These are phyloP conservation scores for Gentiana straminea DNA, from an alignment of 257 asterid genomes.

Conservation along the genomic window DNA sequence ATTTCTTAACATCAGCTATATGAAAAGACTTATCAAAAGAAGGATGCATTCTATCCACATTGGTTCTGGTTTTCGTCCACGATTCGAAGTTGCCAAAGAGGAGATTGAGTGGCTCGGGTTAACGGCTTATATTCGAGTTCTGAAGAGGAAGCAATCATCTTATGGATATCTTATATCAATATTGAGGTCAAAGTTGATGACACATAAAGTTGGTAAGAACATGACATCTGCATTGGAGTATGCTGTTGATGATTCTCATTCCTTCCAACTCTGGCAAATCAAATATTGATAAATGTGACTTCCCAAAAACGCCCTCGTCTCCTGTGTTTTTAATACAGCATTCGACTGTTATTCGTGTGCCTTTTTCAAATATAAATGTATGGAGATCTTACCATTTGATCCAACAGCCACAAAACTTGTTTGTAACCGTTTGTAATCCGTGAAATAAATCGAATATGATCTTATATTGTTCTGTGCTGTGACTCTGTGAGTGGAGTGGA, in stretches of 20 bases:
- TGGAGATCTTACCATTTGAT: no score
- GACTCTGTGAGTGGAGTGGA: no score
- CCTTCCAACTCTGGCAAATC: conserved; percentile 58
- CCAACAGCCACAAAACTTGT: no score
- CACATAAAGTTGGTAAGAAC: conserved; percentile 19
- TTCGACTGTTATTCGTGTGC: no score
- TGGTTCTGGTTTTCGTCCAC: conserved; percentile 37
- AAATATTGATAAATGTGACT: conserved; percentile 29
- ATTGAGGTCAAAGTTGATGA: conserved; percentile 32
- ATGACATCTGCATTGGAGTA: conserved; percentile 39
- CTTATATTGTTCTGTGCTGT: no score
- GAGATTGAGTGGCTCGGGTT: conserved; percentile 71
- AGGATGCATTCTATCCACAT: conserved; percentile 31
- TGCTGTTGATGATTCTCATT: conserved; percentile 54
- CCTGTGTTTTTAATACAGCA: no score
- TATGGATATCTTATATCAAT: conserved; percentile 33
- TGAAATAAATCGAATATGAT: no score
- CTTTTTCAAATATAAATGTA: no score
- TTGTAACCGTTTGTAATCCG: no score
- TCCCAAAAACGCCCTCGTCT: no score
- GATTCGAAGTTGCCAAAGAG: conserved; percentile 33
- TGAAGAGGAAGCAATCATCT: conserved; percentile 53
- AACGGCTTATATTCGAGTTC: conserved; percentile 45
- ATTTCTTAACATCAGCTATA: conserved; percentile 32
- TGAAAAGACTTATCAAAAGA: conserved; percentile 51